A percentile compares a stretch with the other conserved stretches of the same genome.
phyloP scores from a whole-genome alignment of 2,329 filamentous ascomycete species.

The Plenodomus biglobosus region DNA sequence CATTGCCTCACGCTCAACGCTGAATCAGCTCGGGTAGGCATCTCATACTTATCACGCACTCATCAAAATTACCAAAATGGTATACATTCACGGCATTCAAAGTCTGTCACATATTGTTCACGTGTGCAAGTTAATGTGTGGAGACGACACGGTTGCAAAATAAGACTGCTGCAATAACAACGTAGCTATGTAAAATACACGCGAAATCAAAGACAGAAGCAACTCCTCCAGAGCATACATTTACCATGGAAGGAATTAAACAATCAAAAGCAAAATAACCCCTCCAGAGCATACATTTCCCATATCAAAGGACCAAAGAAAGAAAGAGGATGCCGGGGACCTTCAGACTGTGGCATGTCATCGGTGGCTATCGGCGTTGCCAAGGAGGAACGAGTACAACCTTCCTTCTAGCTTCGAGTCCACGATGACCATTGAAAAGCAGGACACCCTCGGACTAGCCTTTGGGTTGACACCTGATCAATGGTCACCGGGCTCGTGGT shows the following conservation, averaged over 20 bases:
- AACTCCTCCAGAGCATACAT: neutral
- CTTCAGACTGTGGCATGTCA: neutral
- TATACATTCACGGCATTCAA: no score
- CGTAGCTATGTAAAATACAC: neutral
- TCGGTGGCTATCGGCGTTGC: constrained; percentile 7
- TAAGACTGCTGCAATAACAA: neutral
- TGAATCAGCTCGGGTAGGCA: no score
- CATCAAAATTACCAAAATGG: no score
- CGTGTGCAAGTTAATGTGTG: neutral
- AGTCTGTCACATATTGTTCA: neutral
- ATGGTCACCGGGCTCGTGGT: constrained; percentile 7
- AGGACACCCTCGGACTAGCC: constrained; percentile 3
- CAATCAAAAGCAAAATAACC: neutral
- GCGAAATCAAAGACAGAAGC: neutral
- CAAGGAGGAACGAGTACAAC: neutral
- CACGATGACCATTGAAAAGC: constrained; percentile 3
- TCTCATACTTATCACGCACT: no score
- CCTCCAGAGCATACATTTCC: neutral
- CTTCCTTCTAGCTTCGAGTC: neutral
- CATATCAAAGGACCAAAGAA: neutral
- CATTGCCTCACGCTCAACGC: no score
- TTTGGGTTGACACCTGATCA: constrained; percentile 9
- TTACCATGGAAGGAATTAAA: neutral
- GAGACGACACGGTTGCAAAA: neutral
- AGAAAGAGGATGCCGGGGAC: neutral